Percentiles rank a stretch among this genome's conserved stretches.
These are phyloP conservation scores for Scytalidium sp. DNA, from an alignment of 2,329 filamentous ascomycete genomes.

Conservation along the genomic window DNA sequence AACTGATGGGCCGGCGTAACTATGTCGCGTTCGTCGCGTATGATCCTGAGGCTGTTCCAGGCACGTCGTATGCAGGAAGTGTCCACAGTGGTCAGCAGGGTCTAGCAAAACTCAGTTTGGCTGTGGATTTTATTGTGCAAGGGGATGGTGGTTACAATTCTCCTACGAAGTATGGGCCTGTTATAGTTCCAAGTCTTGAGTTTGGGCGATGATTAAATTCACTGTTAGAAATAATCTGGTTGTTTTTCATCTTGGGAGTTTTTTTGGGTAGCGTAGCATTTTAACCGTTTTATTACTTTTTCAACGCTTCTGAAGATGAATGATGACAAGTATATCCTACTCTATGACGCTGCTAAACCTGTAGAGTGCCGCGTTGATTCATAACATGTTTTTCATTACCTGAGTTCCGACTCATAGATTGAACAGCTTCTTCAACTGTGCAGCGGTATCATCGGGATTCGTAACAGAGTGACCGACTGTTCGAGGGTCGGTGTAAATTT, in stretches of 20 bases:
- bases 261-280: neutral
- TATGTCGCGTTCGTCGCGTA: constrained; percentile 94
- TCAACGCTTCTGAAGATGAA: neutral
- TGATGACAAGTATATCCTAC: neutral
- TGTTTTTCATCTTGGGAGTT: neutral
- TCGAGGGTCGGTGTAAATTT: constrained; percentile 81
- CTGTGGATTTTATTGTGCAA: constrained; percentile 96
- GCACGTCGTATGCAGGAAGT: constrained; percentile 23
- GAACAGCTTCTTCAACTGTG: constrained; percentile 78
- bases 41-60: constrained; percentile 67
- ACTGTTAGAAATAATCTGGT: neutral
- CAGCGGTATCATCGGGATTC: constrained; percentile 78
- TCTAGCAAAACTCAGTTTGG: constrained; percentile 72
- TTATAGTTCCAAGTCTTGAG: constrained; percentile 86
- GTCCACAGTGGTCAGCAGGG: constrained; percentile 38
- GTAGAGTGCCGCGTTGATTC: neutral
- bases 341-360: neutral
- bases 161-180: constrained; percentile 94
- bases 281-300: neutral
- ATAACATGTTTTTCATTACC: neutral
- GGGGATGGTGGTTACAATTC: constrained; percentile 77
- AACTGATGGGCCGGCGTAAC: constrained; percentile 89
- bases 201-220: constrained; percentile 56
- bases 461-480: constrained; percentile 84
- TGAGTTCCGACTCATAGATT: constrained; percentile 43